phyloP scores from a whole-genome alignment of 768 basidiomycete species.

The Termitomyces sp. region DNA sequence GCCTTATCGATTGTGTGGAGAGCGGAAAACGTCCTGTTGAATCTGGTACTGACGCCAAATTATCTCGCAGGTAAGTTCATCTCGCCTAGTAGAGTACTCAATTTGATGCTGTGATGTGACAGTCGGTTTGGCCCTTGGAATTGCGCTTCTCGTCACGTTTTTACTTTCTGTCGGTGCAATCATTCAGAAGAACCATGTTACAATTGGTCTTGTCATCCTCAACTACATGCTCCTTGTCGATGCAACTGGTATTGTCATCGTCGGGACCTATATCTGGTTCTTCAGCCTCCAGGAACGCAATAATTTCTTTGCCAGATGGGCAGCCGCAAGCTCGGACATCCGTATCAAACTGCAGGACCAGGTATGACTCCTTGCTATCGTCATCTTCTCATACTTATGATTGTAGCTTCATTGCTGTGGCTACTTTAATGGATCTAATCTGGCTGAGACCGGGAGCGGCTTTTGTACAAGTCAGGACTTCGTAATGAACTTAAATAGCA shows the following conservation, averaged over 20 bases:
- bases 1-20: conserved; percentile 71
- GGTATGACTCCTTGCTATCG: conserved; percentile 34
- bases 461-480: conserved; percentile 50
- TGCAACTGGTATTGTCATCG: conserved; percentile 49
- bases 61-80: conserved; percentile 54
- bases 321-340: conserved; percentile 34
- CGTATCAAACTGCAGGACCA: conserved; percentile 65
- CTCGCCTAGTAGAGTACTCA: neutral
- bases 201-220: conserved; percentile 63
- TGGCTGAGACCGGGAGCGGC: conserved; percentile 51
- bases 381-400: neutral
- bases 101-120: conserved; percentile 2
- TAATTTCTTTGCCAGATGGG: conserved; percentile 61
- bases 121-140: conserved; percentile 73
- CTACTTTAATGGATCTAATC: conserved; percentile 66
- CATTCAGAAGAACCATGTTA: conserved; percentile 65
- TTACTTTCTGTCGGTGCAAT: conserved; percentile 68
- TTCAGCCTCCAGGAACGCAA: conserved; percentile 68
- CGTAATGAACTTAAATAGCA: conserved; percentile 33
- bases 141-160: conserved; percentile 62
- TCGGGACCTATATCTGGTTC: conserved; percentile 80
- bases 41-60: conserved; percentile 56
- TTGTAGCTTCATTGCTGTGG: conserved; percentile 78
- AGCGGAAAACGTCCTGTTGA: conserved; percentile 61
- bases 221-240: conserved; percentile 73